phyloP scores from a whole-genome alignment of 2,329 filamentous ascomycete species.

The Trichothecium roseum region DNA sequence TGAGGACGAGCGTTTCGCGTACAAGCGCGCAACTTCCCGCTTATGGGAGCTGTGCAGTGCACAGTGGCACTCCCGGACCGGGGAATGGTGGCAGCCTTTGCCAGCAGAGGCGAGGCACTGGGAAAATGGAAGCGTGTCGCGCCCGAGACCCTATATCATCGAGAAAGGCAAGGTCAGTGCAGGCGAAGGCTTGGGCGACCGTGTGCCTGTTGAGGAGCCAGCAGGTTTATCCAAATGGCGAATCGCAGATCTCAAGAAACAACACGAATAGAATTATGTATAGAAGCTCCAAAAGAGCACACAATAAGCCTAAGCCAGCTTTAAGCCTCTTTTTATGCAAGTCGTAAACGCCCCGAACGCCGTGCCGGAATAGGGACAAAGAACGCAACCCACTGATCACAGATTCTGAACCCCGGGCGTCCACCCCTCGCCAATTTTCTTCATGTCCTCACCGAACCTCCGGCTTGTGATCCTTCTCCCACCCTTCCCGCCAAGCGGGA shows the following conservation, averaged over 20 bases:
- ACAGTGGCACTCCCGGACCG: slow-evolving; percentile 57
- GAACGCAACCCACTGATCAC: slow-evolving; percentile 21
- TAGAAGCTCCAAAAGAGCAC: slow-evolving; percentile 4
- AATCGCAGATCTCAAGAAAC: slow-evolving; percentile 20
- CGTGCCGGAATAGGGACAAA: too few relatives aligned
- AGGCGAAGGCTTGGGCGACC: slow-evolving; percentile 21
- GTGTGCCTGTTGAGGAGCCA: slow-evolving; percentile 23
- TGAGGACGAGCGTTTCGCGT: slow-evolving; percentile 74
- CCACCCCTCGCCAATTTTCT: slow-evolving; percentile 79
- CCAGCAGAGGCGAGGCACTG: slow-evolving; percentile 54
- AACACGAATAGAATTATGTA: slow-evolving; percentile 4
- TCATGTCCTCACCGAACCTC: slow-evolving; percentile 72
- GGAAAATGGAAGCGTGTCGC: slow-evolving; percentile 36
- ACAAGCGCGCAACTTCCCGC: slow-evolving; percentile 65
- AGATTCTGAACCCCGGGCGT: slow-evolving; percentile 57
- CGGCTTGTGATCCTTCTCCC: slow-evolving; percentile 70
- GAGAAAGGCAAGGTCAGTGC: neutral
- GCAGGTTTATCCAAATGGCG: slow-evolving; percentile 28
- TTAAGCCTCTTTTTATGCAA: too few relatives aligned
- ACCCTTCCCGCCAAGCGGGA: slow-evolving; percentile 41
- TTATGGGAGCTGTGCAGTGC: slow-evolving; percentile 73
- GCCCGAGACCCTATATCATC: slow-evolving; percentile 5
- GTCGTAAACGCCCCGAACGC: too few relatives aligned
- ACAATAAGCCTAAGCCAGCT: slow-evolving; percentile 8
- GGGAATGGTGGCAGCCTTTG: slow-evolving; percentile 64